These are phyloP conservation scores for Bretschneidera sinensis DNA, from an alignment of 345 rosid genomes.

Conservation along the genomic window DNA sequence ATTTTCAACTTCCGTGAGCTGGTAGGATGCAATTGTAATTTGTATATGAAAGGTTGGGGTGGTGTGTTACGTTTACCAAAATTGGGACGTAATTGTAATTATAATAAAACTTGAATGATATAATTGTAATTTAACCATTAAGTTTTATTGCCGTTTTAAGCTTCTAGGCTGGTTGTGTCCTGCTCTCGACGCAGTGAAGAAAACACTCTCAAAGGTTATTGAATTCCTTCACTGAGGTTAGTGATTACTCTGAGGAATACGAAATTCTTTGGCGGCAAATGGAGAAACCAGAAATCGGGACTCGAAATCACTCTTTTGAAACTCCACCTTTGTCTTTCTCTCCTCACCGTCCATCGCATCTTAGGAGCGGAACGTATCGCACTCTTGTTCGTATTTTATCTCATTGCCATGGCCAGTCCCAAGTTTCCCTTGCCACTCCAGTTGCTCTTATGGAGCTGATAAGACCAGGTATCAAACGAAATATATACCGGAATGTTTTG, in stretches of 20 bases:
- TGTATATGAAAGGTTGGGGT: no score
- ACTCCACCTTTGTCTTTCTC: conserved; percentile 6
- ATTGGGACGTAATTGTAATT: no score
- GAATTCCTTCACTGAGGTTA: neutral
- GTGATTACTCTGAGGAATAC: neutral
- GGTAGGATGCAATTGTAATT: no score
- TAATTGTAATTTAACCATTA: no score
- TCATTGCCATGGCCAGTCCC: conserved; percentile 38
- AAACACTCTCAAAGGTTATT: neutral
- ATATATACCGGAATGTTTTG: neutral
- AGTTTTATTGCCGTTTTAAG: no score
- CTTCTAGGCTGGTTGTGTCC: no score
- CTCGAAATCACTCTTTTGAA: neutral
- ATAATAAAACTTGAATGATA: no score
- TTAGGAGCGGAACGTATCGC: conserved; percentile 38
- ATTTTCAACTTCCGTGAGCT: no score
- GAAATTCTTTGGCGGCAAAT: conserved; percentile 11
- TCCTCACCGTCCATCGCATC: conserved; percentile 27
- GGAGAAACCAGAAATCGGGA: conserved; percentile 20
- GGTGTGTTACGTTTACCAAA: no score
- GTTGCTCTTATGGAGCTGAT: conserved; percentile 21
- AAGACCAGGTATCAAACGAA: conserved; percentile 20
- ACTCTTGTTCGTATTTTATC: conserved; percentile 43
- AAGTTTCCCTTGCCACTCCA: conserved; percentile 33
- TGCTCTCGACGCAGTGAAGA: no score